Evolutionary conservation across 352 stramenopile genomes (phyloP), one percentile per base, ranked within the genome.

Genomic region (Phytopythium litorale): DNA sequence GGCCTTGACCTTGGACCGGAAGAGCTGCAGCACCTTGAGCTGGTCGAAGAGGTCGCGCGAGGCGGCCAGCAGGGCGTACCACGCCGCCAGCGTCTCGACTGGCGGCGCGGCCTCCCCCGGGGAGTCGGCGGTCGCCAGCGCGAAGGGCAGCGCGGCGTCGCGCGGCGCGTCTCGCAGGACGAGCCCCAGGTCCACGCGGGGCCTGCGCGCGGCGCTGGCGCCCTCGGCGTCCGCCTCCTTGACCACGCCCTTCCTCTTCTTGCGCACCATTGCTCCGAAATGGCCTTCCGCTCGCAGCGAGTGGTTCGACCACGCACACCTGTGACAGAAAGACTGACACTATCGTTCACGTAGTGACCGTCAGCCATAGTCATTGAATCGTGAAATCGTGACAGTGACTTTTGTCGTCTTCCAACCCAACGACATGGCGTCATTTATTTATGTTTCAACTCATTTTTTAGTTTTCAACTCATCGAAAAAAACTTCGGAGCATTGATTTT

Each of bases 211-310:
- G 23, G 35, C 67, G 21, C 53, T 54, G 23, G 28, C 64, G 57
- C 64, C 62, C 30, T 62, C 65, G 0, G 63, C 60, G 43, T 74
- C 61, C 62, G 73, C 68, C 61, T 83, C 81, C 66, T 90, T 91
- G 37, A 88, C 68, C 37, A 89, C 65, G 21, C 75, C 81, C 62
- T 91, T 91, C 58, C 76, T 79, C 72, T 94, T 94, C 72, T 87
- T 91, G 63, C 84, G 84, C 70, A 92, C 79, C 82, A 91, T 94
- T 30, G 28, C 28, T 50, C 19, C 37, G 11, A 42, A 42, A 49
- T 28, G 19, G 43, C 43, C n/a, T n/a, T n/a, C n/a, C n/a, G n/a
- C n/a, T n/a, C n/a, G n/a, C n/a, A n/a, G n/a, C n/a, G n/a, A n/a
- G n/a, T n/a, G n/a, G n/a, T n/a, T n/a, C n/a, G n/a, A n/a, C n/a